Percentiles rank a stretch among this genome's conserved stretches.
Evolutionary conservation across 2,329 filamentous ascomycete genomes (phyloP).

Genomic region (Chrysoporthe cubensis): DNA sequence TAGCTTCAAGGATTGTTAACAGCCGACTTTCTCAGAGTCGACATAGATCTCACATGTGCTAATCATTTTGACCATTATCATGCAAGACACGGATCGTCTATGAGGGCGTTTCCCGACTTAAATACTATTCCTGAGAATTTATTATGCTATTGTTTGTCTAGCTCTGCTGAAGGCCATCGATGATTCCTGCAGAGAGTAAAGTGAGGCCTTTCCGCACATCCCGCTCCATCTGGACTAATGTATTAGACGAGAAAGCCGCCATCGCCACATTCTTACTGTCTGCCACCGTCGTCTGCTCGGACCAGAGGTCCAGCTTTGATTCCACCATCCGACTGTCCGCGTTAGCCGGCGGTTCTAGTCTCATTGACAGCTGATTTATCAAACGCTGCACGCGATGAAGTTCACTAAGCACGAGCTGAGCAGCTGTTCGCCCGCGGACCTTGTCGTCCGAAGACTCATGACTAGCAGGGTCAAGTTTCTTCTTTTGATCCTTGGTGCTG

Average conservation of each 20-base stretch:
- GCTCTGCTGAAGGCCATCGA: slow-evolving; percentile 20
- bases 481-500: not conserved
- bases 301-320: not conserved
- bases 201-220: slow-evolving; percentile 31
- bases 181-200: slow-evolving; percentile 28
- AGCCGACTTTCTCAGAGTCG: not conserved
- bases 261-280: not conserved
- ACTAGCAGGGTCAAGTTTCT: not conserved
- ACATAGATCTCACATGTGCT: not conserved
- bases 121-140: not conserved
- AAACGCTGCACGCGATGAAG: slow-evolving; percentile 39
- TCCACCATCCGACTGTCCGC: not conserved
- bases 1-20: slow-evolving; percentile 4
- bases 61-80: not conserved
- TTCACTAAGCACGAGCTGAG: slow-evolving; percentile 40
- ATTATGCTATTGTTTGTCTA: slow-evolving; percentile 3
- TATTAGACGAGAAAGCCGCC: slow-evolving; percentile 10
- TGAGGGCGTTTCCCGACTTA: not conserved
- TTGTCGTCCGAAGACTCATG: not conserved
- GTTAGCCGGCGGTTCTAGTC: not conserved
- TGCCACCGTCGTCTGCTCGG: not conserved
- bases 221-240: slow-evolving; percentile 31
- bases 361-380: slow-evolving; percentile 35
- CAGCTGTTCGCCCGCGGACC: not conserved
- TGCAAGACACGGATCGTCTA: not conserved